Evolutionary conservation across 164 flowering plant species (phyloP).

Genomic region (Vitis rupestris): DNA sequence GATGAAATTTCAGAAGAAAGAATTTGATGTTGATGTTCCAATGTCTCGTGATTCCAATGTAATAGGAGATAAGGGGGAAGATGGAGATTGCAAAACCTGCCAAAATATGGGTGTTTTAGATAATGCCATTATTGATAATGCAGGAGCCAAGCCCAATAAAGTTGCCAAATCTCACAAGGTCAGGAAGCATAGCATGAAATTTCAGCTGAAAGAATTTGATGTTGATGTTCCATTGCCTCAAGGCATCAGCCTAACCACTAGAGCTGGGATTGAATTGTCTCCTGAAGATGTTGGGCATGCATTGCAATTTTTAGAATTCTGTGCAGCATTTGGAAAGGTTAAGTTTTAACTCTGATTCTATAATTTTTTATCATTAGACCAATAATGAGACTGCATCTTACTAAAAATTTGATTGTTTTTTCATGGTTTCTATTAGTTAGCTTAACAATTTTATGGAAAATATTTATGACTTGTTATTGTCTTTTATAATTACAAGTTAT

Average conservation of each 20-base stretch:
- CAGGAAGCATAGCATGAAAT: slow-evolving; percentile 6
- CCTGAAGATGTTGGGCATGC: slow-evolving; percentile 71
- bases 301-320: slow-evolving; percentile 87
- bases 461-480: too few relatives aligned
- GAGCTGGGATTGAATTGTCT: slow-evolving; percentile 57
- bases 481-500: too few relatives aligned
- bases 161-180: neutral
- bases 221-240: slow-evolving; percentile 49
- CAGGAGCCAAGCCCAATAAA: slow-evolving; percentile 12
- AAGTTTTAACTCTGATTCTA: slow-evolving; percentile 9
- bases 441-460: too few relatives aligned
- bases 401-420: too few relatives aligned
- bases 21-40: neutral
- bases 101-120: neutral
- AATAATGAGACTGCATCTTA: too few relatives aligned
- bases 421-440: too few relatives aligned
- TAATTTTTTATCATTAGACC: neutral
- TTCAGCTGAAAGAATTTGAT: slow-evolving; percentile 7
- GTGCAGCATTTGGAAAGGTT: slow-evolving; percentile 80
- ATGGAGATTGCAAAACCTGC: neutral
- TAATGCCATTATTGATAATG: slow-evolving; percentile 3
- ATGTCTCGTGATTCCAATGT: neutral
- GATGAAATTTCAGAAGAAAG: too few relatives aligned
- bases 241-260: slow-evolving; percentile 38
- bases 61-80: neutral